These are phyloP conservation scores for Thyridium curvatum DNA, from an alignment of 2,329 filamentous ascomycete species.

Conservation along the genomic window DNA sequence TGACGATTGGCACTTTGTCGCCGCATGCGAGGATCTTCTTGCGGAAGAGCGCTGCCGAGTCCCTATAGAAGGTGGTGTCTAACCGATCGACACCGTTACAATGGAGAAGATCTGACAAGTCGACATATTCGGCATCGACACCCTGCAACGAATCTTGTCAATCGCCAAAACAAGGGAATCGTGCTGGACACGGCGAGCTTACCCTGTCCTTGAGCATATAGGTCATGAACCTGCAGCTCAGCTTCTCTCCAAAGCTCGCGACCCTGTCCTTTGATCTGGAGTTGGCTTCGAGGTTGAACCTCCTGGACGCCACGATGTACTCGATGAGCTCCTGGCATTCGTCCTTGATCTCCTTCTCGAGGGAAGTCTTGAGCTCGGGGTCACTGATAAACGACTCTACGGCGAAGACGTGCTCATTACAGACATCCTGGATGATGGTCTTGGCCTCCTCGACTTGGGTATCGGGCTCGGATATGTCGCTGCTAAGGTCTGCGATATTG, in stretches of 20 bases:
- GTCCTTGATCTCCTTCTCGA: conserved; percentile 61
- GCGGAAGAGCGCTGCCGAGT: conserved; percentile 53
- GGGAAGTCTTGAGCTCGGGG: conserved; percentile 46
- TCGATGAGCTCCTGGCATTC: conserved; percentile 80
- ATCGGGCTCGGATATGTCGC: conserved; percentile 44
- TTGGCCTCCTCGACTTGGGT: conserved; percentile 59
- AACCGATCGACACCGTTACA: conserved; percentile 54
- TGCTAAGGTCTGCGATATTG: conserved; percentile 33
- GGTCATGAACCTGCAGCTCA: conserved; percentile 89
- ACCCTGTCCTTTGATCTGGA: conserved; percentile 78
- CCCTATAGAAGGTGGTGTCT: conserved; percentile 63
- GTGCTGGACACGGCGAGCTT: conserved; percentile 7
- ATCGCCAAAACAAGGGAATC: conserved; percentile 4
- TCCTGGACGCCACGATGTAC: conserved; percentile 58
- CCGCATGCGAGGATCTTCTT: conserved; percentile 60
- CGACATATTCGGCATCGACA: conserved; percentile 82
- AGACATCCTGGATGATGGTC: conserved; percentile 72
- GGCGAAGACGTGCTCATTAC: conserved; percentile 72
- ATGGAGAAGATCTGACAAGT: conserved; percentile 76
- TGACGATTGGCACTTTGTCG: conserved; percentile 69
- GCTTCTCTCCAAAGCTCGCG: conserved; percentile 90
- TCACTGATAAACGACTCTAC: conserved; percentile 58
- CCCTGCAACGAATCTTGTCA: conserved; percentile 39
- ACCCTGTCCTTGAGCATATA: conserved; percentile 71
- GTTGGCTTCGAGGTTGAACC: conserved; percentile 70